Evolutionary conservation across 1,284 basidiomycete species (phyloP), one percentile per base, ranked within the genome.

Genomic region (Ustilago lituana): DNA sequence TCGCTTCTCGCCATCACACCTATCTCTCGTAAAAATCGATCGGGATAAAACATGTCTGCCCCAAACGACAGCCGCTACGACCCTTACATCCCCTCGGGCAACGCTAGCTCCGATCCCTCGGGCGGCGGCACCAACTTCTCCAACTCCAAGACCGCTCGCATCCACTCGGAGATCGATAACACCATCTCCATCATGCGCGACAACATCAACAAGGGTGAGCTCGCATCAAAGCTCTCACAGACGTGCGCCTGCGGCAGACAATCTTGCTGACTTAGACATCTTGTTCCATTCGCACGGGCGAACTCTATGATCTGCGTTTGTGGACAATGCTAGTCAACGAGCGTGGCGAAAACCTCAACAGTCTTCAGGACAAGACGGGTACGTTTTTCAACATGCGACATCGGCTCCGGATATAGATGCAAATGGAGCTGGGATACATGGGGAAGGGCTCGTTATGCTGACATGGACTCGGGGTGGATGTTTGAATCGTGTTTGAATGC

Each of bases 361-460:
- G 91, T 53, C 85, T 98, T 73, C 95, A 98, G 84, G 94, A 97
- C 85, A 98, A 98, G 87, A 98, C 95, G 48, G 94, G 94, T 94
- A 78, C 77, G 90, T 86, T 14, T 11, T n/a, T 3, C 5, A 26
- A n/a, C n/a, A n/a, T n/a, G n/a, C n/a, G n/a, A n/a, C n/a, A n/a
- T n/a, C n/a, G n/a, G n/a, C n/a, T n/a, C n/a, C n/a, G n/a, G n/a
- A n/a, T n/a, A n/a, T n/a, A n/a, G n/a, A n/a, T n/a, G n/a, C n/a
- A n/a, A n/a, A n/a, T n/a, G n/a, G n/a, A n/a, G n/a, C n/a, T n/a
- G n/a, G n/a, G n/a, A n/a, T n/a, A n/a, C n/a, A n/a, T n/a, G n/a
- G n/a, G n/a, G n/a, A n/a, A n/a, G n/a, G n/a, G n/a, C n/a, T n/a
- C n/a, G n/a, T n/a, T n/a, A n/a, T n/a, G n/a, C n/a, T n/a, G n/a